phyloP scores from a whole-genome alignment of 2,329 filamentous ascomycete species.

The Sporothrix pseudoabietina region DNA sequence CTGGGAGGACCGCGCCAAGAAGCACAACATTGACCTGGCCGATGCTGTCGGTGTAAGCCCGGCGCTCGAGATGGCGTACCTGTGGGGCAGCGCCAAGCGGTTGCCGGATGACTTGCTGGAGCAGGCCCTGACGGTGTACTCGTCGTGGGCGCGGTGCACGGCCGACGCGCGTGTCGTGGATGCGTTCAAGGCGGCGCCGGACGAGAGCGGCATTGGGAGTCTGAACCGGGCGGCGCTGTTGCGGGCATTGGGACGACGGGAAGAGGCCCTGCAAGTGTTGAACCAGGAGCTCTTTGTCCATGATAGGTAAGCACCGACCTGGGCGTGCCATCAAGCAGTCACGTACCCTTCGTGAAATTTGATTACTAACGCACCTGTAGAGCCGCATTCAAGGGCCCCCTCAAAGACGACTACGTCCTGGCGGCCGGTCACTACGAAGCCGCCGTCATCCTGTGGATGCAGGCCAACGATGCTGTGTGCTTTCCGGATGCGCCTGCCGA shows the following conservation, averaged over 20 bases:
- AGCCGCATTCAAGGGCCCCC: conserved; percentile 57
- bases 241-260: conserved; percentile 62
- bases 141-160: conserved; percentile 67
- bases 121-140: conserved; percentile 56
- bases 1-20: conserved; percentile 77
- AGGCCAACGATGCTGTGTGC: conserved; percentile 51
- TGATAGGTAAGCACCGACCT: conserved; percentile 49
- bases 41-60: conserved; percentile 83
- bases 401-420: conserved; percentile 69
- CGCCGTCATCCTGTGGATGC: conserved; percentile 77
- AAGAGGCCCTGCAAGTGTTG: conserved; percentile 67
- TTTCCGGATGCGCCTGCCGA: conserved; percentile 37
- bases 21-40: conserved; percentile 66
- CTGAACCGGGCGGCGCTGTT: conserved; percentile 68
- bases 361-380: not conserved
- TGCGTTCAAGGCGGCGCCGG: conserved; percentile 55
- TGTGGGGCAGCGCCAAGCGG: conserved; percentile 87
- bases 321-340: not conserved
- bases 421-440: conserved; percentile 85
- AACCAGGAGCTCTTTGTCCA: conserved; percentile 66
- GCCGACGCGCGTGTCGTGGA: conserved; percentile 46
- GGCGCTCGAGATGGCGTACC: conserved; percentile 85
- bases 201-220: conserved; percentile 65
- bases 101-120: conserved; percentile 70
- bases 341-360: no score